Percentiles rank a stretch among this genome's conserved stretches.
phyloP scores from a whole-genome alignment of 768 basidiomycete genomes.

The Pulveroboletus frians region DNA sequence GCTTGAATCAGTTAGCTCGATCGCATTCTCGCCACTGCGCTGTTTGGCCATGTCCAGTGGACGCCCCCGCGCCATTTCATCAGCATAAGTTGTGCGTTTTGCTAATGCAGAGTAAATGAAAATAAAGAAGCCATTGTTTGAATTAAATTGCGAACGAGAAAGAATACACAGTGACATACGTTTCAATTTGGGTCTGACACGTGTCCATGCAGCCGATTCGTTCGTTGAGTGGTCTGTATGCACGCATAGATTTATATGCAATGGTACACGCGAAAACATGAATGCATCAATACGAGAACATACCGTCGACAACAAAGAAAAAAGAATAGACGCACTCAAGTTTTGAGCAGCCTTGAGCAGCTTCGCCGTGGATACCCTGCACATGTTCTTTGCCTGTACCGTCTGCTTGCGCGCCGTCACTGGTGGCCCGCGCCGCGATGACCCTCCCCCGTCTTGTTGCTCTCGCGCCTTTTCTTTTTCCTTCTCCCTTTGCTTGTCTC shows the following conservation, averaged over 20 bases:
- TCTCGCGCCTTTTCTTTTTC: not conserved
- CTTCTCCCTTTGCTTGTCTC: constrained; percentile 4
- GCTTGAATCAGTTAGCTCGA: constrained; percentile 26
- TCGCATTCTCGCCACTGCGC: not conserved
- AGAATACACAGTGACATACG: constrained; percentile 3
- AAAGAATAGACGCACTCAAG: constrained; percentile 12
- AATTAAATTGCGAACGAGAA: not conserved
- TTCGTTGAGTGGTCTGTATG: constrained; percentile 2
- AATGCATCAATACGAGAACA: not conserved
- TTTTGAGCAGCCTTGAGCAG: constrained; percentile 19
- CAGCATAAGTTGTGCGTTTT: constrained; percentile 7
- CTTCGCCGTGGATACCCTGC: constrained; percentile 7
- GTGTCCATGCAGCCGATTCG: constrained; percentile 15
- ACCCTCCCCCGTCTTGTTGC: not conserved
- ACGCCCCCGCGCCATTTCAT: constrained; percentile 4
- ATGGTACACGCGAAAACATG: not conserved
- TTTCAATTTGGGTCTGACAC: constrained; percentile 11
- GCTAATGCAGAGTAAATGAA: constrained; percentile 3
- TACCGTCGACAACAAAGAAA: not conserved
- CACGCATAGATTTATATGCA: not conserved
- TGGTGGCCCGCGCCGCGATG: not conserved
- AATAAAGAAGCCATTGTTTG: not conserved
- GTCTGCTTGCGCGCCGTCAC: constrained; percentile 15
- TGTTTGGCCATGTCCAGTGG: constrained; percentile 12
- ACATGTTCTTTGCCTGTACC: constrained; percentile 1